Evolutionary conservation across 495 filamentous ascomycete genomes (phyloP), one percentile per base, ranked within the genome.

Genomic region (Talaromyces wortmannii): DNA sequence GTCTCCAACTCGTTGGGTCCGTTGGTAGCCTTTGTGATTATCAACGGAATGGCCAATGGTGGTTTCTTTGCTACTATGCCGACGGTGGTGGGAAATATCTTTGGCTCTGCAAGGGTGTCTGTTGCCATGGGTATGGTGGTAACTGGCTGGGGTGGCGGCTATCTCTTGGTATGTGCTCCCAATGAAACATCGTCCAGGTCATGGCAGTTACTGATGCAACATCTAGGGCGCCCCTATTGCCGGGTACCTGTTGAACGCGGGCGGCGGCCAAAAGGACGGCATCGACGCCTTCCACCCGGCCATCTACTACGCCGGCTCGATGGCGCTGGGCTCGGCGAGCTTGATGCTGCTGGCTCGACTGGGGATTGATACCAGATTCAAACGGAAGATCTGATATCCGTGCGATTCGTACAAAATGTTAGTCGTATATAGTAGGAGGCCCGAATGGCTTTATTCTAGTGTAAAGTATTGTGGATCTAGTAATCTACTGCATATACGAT

Each of bases 121-220:
- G 75, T 83, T 17, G 82, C 75, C 0, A 81, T 85, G 77, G 78
- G 78, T 0, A 84, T 85, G 82, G 70, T 80, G 50, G 75, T 83
- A 1, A 83, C 77, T 8, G 78, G 82, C 1, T 85, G 80, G 81
- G 70, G 73, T 46, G 81, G 78, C 5, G 80, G 80, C 0, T 84
- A 84, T 64, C 67, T 84, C 18, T 61, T 84, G 69, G 77, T 75
- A 58, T 59, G 69, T 64, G 23, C n/a, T 23, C 17, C 30, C 23
- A 23, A 23, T 23, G 23, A 23, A 23, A 23, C 23, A 23, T 23
- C 23, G 4, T 23, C 23, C 4, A 23, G 4, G 4, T 23, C 4
- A 46, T 42, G n/a, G n/a, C 23, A 43, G 55, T 50, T 55, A 29
- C 56, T 67, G 50, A 64, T 31, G 33, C 17, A 5, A 33, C 10